Percentiles rank a stretch among this genome's conserved stretches.
These are phyloP conservation scores for Francoa sonchifolia DNA, from an alignment of 441 rosid genomes.

Conservation along the genomic window DNA sequence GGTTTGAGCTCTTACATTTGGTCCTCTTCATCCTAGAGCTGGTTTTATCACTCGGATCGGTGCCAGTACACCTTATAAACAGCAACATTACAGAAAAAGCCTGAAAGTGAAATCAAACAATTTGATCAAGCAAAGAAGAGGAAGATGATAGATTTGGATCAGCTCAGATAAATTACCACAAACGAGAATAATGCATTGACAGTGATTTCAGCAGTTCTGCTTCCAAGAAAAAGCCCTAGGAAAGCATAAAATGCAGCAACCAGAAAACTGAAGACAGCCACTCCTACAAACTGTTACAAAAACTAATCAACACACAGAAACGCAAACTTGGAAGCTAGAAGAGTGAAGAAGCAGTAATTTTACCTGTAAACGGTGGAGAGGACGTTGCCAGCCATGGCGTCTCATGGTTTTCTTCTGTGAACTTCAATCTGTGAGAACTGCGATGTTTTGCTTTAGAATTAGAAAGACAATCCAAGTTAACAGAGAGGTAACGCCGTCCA, in stretches of 20 bases:
- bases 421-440: too few species aligned
- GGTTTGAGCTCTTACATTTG: slow-evolving; percentile 17
- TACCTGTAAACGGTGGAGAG: slow-evolving; percentile 80
- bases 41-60: slow-evolving; percentile 77
- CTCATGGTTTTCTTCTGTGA: slow-evolving; percentile 21
- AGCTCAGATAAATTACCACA: slow-evolving; percentile 37
- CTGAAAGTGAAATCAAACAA: neutral
- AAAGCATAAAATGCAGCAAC: slow-evolving; percentile 58
- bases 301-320: neutral
- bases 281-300: slow-evolving; percentile 57
- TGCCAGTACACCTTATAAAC: slow-evolving; percentile 71
- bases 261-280: slow-evolving; percentile 56
- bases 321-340: neutral
- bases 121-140: neutral
- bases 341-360: neutral
- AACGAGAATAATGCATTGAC: slow-evolving; percentile 45
- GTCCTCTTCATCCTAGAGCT: slow-evolving; percentile 50
- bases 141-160: neutral
- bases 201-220: slow-evolving; percentile 54
- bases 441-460: too few species aligned
- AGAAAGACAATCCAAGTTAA: too few species aligned
- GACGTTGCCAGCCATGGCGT: slow-evolving; percentile 96
- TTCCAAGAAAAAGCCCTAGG: slow-evolving; percentile 71
- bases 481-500: too few species aligned
- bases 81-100: slow-evolving; percentile 42